phyloP scores from a whole-genome alignment of 768 basidiomycete species.

The Atractiella rhizophila region DNA sequence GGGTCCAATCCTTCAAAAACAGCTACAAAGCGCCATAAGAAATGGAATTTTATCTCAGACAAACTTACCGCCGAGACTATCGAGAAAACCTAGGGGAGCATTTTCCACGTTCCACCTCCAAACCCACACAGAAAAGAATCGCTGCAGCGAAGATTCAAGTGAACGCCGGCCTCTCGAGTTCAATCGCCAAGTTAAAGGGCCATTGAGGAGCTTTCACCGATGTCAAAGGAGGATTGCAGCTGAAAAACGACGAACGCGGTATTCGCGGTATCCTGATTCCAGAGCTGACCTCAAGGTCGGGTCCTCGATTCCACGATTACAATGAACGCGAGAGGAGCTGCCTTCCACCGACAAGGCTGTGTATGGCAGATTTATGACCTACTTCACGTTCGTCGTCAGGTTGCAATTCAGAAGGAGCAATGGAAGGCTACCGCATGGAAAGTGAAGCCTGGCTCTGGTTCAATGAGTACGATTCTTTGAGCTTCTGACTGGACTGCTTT shows the following conservation, averaged over 20 bases:
- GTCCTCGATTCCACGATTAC: background rate
- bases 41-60: background rate
- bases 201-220: no score
- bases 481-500: background rate
- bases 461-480: background rate
- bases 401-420: background rate
- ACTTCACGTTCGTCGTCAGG: background rate
- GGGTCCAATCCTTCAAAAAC: background rate
- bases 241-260: no score
- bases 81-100: background rate
- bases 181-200: no score
- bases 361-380: background rate
- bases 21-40: background rate
- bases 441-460: slow-evolving; percentile 1
- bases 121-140: background rate
- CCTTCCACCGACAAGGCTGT: background rate
- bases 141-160: background rate
- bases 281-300: background rate
- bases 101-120: background rate
- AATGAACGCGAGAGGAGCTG: background rate
- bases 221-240: no score
- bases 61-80: background rate
- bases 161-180: background rate
- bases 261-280: no score
- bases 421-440: slow-evolving; percentile 1